Evolutionary conservation across 1,139 yeast species (phyloP), one percentile per base, ranked within the genome.

Genomic region (Yamadazyma pseudoaaseri): DNA sequence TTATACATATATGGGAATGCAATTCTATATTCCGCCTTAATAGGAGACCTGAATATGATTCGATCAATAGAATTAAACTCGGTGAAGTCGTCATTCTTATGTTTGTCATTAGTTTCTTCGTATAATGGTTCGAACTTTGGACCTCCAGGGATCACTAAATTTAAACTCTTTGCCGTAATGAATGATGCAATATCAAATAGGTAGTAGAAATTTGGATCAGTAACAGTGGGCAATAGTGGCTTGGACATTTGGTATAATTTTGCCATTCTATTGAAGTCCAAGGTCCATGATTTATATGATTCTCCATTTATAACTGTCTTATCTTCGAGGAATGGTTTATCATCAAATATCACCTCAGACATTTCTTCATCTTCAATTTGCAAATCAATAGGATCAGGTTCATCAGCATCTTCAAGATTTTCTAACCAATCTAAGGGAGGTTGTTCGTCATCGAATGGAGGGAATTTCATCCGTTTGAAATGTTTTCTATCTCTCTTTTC

Each of bases 391-490:
- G 92, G 72, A 22, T 83, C 90, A 5, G 76, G 69, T 0, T 90
- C 84, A 31, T 83, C 92, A 1, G 79, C 60, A 20, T 79, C 83
- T 41, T 86, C 85, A 14, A 89, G 65, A 48, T 86, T 84, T 40
- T 87, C 95, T 16, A 79, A 53, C 82, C 89, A 92, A 41, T 83
- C 79, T 27, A 90, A 57, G 1, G 95, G 95, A 0, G 97, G 96
- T 54, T 90, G 97, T 54, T 94, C 98, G 53, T 94, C 99, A 58
- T 94, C 98, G 62, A 92, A 89, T 0, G 96, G 92, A 1, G 99
- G 99, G 47, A 92, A 85, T 36, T 89, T 72, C 85, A 92, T 81
- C 48, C 99, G 73, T 49, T 87, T 84, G 60, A 94, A 92, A 54
- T 86, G 95, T 27, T 80, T 70, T 44, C 98, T 71, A 53, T 90